A percentile compares a stretch with the other conserved stretches of the same genome.
Conservation (phyloP, 352 stramenopile genomes). For the Saprolegnia diclina region DNA sequence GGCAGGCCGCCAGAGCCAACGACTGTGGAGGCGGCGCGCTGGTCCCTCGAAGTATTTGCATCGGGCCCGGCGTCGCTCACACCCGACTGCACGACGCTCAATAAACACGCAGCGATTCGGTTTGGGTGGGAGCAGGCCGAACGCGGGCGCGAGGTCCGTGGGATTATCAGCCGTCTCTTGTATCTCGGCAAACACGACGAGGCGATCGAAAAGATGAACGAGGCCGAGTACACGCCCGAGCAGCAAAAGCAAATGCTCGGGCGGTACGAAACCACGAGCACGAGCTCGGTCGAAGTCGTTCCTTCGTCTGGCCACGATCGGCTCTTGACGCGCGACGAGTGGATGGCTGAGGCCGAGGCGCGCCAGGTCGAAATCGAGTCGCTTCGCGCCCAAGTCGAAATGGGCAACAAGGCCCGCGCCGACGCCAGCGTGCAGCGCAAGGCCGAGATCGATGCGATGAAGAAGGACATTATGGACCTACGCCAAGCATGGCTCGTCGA, state of each 20-base stretch:
- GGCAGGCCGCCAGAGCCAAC: not conserved
- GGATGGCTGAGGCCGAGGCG: constrained; percentile 1
- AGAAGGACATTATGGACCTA: constrained; percentile 16
- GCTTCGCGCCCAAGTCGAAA: not conserved
- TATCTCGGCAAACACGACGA: constrained; percentile 12
- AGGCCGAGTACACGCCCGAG: constrained; percentile 23
- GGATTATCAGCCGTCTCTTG: constrained; percentile 15
- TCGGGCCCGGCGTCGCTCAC: not conserved
- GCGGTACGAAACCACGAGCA: not conserved
- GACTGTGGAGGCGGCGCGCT: not conserved
- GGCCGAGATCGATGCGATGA: constrained; percentile 19
- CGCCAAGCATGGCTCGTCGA: constrained; percentile 16
- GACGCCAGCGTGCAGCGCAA: not conserved
- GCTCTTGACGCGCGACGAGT: constrained; percentile 1
- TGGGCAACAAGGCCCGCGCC: not conserved
- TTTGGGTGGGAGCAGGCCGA: constrained; percentile 21
- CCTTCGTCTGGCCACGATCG: not conserved
- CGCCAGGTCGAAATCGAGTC: not conserved
- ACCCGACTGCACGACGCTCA: constrained; percentile 24
- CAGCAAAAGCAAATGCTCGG: constrained; percentile 23
- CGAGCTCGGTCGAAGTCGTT: not conserved
- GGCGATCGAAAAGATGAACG: constrained; percentile 21
- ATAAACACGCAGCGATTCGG: constrained; percentile 23
- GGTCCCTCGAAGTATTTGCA: constrained; percentile 21
- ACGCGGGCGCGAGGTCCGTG: constrained; percentile 19